Evolutionary conservation across 805 yeast species (phyloP).

Genomic region (Nakazawaea populi): DNA sequence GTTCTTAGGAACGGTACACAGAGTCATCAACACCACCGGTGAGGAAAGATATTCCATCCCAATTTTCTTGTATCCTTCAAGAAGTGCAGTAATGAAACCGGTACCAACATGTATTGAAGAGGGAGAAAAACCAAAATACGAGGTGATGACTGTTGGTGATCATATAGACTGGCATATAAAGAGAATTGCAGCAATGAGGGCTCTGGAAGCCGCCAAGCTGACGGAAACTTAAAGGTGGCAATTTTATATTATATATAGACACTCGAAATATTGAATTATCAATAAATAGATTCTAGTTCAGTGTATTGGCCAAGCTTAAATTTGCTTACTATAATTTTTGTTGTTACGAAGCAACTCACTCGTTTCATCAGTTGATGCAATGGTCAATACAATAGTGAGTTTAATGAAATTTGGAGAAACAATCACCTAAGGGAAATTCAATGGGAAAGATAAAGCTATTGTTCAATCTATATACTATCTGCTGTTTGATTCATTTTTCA

Average conservation of each 20-base stretch:
- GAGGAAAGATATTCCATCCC: constrained; percentile 24
- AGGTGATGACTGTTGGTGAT: constrained; percentile 6
- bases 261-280: not conserved
- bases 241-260: too few relatives aligned
- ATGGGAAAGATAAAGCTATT: too few relatives aligned
- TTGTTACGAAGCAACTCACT: too few relatives aligned
- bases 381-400: too few relatives aligned
- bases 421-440: too few relatives aligned
- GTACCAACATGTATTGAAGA: constrained; percentile 15
- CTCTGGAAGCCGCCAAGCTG: constrained; percentile 1
- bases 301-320: too few relatives aligned
- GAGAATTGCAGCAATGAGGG: constrained; percentile 7
- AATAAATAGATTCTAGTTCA: too few relatives aligned
- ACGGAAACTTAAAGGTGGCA: not conserved
- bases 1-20: constrained; percentile 32
- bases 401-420: too few relatives aligned
- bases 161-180: constrained; percentile 9
- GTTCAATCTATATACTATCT: too few relatives aligned
- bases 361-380: too few relatives aligned
- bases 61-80: constrained; percentile 20
- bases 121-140: constrained; percentile 9
- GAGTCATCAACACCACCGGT: constrained; percentile 27
- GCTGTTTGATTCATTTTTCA: too few relatives aligned
- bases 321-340: too few relatives aligned
- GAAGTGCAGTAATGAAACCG: constrained; percentile 16